phyloP scores from a whole-genome alignment of 371 early-diverging fungal species.

The Syncephalastrum monosporum region DNA sequence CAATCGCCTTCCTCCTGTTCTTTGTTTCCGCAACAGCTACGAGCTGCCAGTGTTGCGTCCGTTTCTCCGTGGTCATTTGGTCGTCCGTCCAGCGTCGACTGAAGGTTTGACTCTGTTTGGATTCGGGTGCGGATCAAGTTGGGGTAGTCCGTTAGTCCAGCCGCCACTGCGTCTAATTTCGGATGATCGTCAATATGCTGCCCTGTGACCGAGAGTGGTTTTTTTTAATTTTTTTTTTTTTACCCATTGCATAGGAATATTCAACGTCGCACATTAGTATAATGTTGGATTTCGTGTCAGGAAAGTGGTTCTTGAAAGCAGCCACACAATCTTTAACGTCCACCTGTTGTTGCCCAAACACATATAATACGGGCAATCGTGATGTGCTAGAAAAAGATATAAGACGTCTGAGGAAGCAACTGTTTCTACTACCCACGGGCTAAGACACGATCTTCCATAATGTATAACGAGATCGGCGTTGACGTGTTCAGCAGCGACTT shows the following conservation, averaged over 20 bases:
- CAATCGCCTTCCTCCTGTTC: constrained; percentile 5
- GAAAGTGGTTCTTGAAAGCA: constrained; percentile 43
- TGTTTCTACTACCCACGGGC: constrained; percentile 55
- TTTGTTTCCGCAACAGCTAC: constrained; percentile 6
- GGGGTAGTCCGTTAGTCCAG: constrained; percentile 23
- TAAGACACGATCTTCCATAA: constrained; percentile 90
- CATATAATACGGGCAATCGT: constrained; percentile 82
- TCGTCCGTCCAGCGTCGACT: constrained; percentile 15
- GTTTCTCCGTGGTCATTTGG: background rate
- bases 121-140: constrained; percentile 50
- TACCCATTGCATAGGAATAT: constrained; percentile 66
- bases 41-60: background rate
- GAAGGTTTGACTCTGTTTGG: constrained; percentile 51
- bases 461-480: constrained; percentile 84
- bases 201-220: background rate
- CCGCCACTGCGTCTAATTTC: constrained; percentile 11
- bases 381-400: constrained; percentile 52
- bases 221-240: constrained; percentile 4
- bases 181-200: background rate
- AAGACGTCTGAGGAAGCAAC: background rate
- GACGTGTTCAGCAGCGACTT: constrained; percentile 92
- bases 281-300: constrained; percentile 43
- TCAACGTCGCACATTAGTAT: constrained; percentile 78
- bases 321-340: constrained; percentile 56
- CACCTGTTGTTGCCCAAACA: constrained; percentile 75